A percentile compares a stretch with the other conserved stretches of the same genome.
Conservation (phyloP, 139 green algal species). For the Tetratostichococcus sp. region DNA sequence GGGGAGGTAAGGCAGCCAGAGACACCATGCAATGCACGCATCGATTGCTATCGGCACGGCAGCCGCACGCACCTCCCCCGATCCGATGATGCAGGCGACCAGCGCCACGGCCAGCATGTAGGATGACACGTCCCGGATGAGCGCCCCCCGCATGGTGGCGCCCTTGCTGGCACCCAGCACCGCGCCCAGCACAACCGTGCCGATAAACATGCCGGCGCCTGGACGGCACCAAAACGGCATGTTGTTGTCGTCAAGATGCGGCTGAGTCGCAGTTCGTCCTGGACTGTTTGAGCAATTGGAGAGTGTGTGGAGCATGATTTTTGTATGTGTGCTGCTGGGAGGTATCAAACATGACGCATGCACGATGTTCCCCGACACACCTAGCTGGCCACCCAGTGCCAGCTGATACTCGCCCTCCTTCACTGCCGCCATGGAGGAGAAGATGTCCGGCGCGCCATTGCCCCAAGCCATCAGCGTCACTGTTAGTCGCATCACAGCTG, state of each 20-base stretch:
- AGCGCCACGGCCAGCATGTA: slow-evolving; percentile 42
- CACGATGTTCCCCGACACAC: too few species aligned
- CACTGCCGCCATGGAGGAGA: slow-evolving; percentile 72
- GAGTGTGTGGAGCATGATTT: too few species aligned
- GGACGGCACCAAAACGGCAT: slow-evolving; percentile 3
- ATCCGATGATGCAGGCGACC: slow-evolving; percentile 18
- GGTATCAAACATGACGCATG: too few species aligned
- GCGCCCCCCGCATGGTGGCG: slow-evolving; percentile 60
- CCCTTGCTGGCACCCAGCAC: slow-evolving; percentile 51
- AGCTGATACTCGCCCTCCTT: slow-evolving; percentile 33
- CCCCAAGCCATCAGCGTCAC: slow-evolving; percentile 87
- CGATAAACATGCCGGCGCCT: slow-evolving; percentile 80
- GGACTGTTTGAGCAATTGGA: too few species aligned
- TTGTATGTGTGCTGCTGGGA: too few species aligned
- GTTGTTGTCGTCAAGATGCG: too few species aligned
- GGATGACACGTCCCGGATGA: slow-evolving; percentile 66
- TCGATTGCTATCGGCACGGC: not conserved
- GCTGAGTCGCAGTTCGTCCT: too few species aligned
- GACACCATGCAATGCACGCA: too few species aligned
- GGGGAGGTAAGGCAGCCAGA: too few species aligned
- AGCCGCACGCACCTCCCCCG: not conserved
- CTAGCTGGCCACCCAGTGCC: slow-evolving; percentile 45
- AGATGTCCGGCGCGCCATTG: slow-evolving; percentile 87
- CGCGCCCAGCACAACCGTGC: slow-evolving; percentile 52
- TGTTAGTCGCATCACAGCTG: too few species aligned